These are phyloP conservation scores for Kregervanrija delftensis DNA, from an alignment of 805 yeast species.

Conservation along the genomic window DNA sequence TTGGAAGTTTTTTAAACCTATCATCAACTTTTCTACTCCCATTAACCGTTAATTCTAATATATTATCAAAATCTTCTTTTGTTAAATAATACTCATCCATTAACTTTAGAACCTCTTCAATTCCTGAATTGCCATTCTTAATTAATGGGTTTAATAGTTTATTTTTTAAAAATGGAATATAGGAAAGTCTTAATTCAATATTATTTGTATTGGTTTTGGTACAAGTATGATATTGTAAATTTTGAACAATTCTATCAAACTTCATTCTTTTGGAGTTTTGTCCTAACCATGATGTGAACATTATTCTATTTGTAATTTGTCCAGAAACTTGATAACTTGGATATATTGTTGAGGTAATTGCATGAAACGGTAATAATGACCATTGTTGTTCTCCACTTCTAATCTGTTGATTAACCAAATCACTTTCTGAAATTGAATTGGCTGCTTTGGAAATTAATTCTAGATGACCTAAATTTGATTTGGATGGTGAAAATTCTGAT, in stretches of 20 bases:
- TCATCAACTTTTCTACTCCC: constrained; percentile 32
- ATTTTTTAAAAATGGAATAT: constrained; percentile 57
- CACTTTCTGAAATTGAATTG: constrained; percentile 79
- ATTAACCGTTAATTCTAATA: constrained; percentile 81
- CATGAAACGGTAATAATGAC: constrained; percentile 90
- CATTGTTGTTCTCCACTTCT: constrained; percentile 91
- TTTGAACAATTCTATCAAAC: constrained; percentile 72
- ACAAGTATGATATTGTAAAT: constrained; percentile 81
- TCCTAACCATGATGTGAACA: constrained; percentile 84
- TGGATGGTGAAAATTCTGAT: constrained; percentile 16
- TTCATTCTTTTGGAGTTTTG: constrained; percentile 82
- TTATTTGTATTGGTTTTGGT: constrained; percentile 73
- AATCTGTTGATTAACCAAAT: constrained; percentile 71
- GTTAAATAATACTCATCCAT: constrained; percentile 85
- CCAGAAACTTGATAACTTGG: constrained; percentile 79
- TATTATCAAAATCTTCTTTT: constrained; percentile 85
- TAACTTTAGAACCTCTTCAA: constrained; percentile 54
- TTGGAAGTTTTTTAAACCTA: constrained; percentile 54
- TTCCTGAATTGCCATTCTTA: constrained; percentile 51
- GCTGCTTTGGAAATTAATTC: constrained; percentile 71
- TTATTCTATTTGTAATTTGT: constrained; percentile 56
- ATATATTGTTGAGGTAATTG: constrained; percentile 72
- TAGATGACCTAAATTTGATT: constrained; percentile 45
- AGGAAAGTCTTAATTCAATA: constrained; percentile 66
- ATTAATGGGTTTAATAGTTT: constrained; percentile 55